Base-by-base conservation (phyloP, 2,329 filamentous ascomycete genomes). In the Berkeleyomyces basicola region DNA sequence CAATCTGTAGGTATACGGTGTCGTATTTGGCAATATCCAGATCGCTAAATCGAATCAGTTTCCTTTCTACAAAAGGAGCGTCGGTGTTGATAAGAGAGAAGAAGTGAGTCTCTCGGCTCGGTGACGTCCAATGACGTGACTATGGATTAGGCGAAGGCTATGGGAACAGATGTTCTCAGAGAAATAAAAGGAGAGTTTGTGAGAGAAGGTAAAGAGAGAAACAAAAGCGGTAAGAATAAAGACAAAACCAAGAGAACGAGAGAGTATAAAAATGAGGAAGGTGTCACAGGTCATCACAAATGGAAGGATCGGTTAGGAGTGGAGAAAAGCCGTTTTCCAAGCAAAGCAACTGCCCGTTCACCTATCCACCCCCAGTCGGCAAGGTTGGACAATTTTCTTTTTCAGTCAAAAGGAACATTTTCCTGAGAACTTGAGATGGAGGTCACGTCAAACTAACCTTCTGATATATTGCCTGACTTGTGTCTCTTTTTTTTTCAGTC, bases 31-130 rank as follows among this genome's bases (percentile, higher is more conserved):
- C 23, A 49, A 58, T 63, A 33, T 59, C 37, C 33, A 46, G 37
- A 47, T 36, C 42, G 42, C 14, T 40, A 31, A 23, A 11, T 40
- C 7, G 36, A 36, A 36, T 23, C 23, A 23, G 23, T 23, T 23
- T 23, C 23, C 23, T 23, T 23, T 23, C 23, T 23, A 23, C 23
- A 53, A 61, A 51, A 59, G n/a, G 39, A 59, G 7, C 16, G 57
- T 43, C 31, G 36, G 31, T n/a, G 37, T 5, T 39, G 14, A 49
- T 39, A n/a, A 23, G 58, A 59, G 58, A 59, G 42, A 59, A 59
- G 58, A 33, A 31, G 58, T 7, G 58, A 61, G 44, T 51, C 59
- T 61, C 59, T 43, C 44, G 53, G 33, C 51, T 55, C 51, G 39
- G 51, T 23, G 33, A 55, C 51, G 36, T 23, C 23, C 31, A 39